These are phyloP conservation scores for Cyathus striatus DNA, from an alignment of 768 basidiomycete genomes.

Conservation along the genomic window DNA sequence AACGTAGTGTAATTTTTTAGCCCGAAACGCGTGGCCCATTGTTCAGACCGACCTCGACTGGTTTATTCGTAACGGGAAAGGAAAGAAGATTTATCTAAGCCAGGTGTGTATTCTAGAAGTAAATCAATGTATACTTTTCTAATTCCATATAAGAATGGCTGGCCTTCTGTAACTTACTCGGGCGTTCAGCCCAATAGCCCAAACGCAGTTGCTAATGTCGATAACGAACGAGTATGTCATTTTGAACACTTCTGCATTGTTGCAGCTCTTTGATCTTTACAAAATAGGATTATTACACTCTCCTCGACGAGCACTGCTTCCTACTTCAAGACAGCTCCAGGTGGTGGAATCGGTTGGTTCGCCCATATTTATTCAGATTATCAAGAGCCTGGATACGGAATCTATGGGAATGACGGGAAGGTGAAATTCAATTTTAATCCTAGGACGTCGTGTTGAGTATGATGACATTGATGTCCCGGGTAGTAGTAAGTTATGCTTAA, in stretches of 20 bases:
- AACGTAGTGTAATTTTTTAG: constrained; percentile 33
- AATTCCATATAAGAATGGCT: constrained; percentile 54
- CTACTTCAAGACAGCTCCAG: constrained; percentile 51
- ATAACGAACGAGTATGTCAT: constrained; percentile 54
- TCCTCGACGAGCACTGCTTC: constrained; percentile 63
- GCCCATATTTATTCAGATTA: constrained; percentile 73
- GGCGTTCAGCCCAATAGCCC: constrained; percentile 65
- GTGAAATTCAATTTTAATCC: constrained; percentile 66
- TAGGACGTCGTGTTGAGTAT: constrained; percentile 48
- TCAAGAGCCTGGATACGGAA: constrained; percentile 67
- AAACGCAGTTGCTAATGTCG: constrained; percentile 51
- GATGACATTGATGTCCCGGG: no score
- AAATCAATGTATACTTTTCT: neutral
- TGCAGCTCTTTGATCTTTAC: neutral
- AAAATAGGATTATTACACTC: constrained; percentile 53
- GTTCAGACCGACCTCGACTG: constrained; percentile 56
- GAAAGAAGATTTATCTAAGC: constrained; percentile 73
- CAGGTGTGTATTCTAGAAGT: constrained; percentile 36
- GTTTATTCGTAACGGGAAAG: constrained; percentile 58
- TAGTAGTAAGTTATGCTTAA: no score
- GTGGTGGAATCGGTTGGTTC: constrained; percentile 80
- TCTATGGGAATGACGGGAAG: constrained; percentile 43
- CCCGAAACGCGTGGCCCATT: constrained; percentile 59
- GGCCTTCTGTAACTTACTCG: constrained; percentile 62
- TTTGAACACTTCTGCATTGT: neutral